Conservation (phyloP, 2,329 filamentous ascomycete species). For the Ceratocystis huliohia region DNA sequence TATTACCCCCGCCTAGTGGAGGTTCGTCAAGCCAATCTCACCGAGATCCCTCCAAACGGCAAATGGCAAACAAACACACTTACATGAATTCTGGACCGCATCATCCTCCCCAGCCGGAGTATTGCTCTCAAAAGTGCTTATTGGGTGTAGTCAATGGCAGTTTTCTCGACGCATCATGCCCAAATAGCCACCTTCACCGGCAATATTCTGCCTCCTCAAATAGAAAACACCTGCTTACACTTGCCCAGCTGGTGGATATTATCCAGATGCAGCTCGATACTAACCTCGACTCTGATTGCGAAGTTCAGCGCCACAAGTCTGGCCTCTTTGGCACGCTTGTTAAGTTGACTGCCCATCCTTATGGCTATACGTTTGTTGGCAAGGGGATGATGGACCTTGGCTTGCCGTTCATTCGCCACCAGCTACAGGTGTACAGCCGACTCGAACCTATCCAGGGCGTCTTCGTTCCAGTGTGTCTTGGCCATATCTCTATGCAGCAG, state of each 20-base stretch:
- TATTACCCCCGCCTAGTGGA: not conserved
- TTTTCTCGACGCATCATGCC: not conserved
- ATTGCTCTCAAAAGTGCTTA: slow-evolving; percentile 2
- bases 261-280: slow-evolving; percentile 1
- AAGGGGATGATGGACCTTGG: not conserved
- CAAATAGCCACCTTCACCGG: not conserved
- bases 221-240: not conserved
- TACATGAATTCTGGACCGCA: not conserved
- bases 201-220: no score
- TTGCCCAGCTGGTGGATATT: not conserved
- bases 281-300: not conserved
- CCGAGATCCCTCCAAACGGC: not conserved
- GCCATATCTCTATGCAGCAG: no score
- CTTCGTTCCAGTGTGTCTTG: no score
- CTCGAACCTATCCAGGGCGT: no score
- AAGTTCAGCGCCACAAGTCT: not conserved
- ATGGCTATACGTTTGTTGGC: slow-evolving; percentile 6
- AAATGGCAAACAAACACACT: not conserved
- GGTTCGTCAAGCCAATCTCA: not conserved
- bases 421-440: no score
- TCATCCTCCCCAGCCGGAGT: not conserved
- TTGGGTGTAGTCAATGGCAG: not conserved
- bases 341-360: slow-evolving; percentile 1
- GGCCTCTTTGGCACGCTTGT: not conserved
- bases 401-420: not conserved